Conservation (phyloP, 192 early-diverging fungal genomes). For the Gryganskiella cystojenkinii region DNA sequence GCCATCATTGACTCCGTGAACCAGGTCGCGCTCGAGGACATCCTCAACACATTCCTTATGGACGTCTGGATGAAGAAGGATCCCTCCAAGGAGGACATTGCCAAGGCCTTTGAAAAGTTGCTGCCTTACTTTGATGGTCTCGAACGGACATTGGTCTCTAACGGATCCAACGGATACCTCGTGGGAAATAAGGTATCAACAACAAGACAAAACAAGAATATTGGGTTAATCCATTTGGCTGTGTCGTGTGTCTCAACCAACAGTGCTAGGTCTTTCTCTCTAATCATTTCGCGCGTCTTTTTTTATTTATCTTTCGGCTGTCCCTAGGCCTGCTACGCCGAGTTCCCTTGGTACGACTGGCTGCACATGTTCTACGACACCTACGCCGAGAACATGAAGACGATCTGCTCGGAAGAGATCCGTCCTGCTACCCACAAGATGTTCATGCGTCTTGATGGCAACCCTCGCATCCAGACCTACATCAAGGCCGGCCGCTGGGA, state of each 20-base stretch:
- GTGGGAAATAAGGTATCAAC: conserved; percentile 27
- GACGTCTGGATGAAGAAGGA: conserved; percentile 31
- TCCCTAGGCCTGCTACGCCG: conserved; percentile 30
- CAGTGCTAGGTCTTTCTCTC: neutral
- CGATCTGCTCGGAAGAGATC: conserved; percentile 17
- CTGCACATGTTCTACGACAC: conserved; percentile 8
- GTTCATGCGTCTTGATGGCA: conserved; percentile 22
- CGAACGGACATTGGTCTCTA: conserved; percentile 26
- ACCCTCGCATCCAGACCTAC: conserved; percentile 36
- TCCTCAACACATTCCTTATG: conserved; percentile 14
- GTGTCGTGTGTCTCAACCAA: too few species aligned
- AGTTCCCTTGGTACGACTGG: conserved; percentile 44
- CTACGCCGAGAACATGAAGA: conserved; percentile 32
- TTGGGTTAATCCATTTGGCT: neutral
- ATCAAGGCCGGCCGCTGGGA: conserved; percentile 47
- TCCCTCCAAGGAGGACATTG: conserved; percentile 16
- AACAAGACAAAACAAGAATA: neutral
- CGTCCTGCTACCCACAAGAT: conserved; percentile 34
- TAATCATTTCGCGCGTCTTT: neutral
- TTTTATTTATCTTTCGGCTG: neutral
- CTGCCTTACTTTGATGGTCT: conserved; percentile 30
- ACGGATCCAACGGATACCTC: conserved; percentile 45
- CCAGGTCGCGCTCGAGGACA: conserved; percentile 12
- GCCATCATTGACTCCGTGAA: conserved; percentile 24
- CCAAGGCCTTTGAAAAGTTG: conserved; percentile 17